Evolutionary conservation across 768 basidiomycete species (phyloP).

Genomic region (Mycena venus): DNA sequence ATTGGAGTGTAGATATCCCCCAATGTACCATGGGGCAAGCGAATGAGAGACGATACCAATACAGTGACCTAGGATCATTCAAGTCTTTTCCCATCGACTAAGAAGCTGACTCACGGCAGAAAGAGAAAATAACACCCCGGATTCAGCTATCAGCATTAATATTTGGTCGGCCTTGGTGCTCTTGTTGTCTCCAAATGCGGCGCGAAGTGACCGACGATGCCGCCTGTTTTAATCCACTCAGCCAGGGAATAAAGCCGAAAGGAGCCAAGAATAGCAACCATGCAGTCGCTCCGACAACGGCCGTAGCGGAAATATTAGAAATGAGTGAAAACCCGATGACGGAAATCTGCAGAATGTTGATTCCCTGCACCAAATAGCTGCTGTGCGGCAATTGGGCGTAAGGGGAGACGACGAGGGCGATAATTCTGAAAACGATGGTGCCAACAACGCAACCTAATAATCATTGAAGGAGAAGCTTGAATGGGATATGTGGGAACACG

Average conservation of each 20-base stretch:
- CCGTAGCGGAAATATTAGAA: not conserved
- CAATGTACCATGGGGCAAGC: slow-evolving; percentile 7
- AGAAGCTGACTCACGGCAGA: slow-evolving; percentile 16
- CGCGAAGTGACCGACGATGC: not conserved
- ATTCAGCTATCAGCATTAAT: not conserved
- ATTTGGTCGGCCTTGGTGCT: not conserved
- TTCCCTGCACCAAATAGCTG: not conserved
- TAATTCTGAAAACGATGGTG: not conserved
- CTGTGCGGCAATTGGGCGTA: not conserved
- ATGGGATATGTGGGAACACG: not conserved
- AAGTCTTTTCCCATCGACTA: too few relatives aligned
- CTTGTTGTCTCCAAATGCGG: not conserved
- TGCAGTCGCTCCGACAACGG: not conserved
- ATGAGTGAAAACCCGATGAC: not conserved
- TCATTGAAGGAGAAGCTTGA: not conserved
- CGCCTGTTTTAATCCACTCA: not conserved
- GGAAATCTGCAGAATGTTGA: not conserved
- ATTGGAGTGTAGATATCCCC: slow-evolving; percentile 30
- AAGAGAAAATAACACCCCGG: slow-evolving; percentile 11
- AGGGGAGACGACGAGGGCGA: not conserved
- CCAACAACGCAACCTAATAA: not conserved
- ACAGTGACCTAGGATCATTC: not conserved
- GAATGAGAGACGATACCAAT: not conserved
- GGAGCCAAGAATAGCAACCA: not conserved
- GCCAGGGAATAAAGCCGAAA: not conserved